Conservation (phyloP, 257 asterid genomes). For the Eucommia ulmoides region DNA sequence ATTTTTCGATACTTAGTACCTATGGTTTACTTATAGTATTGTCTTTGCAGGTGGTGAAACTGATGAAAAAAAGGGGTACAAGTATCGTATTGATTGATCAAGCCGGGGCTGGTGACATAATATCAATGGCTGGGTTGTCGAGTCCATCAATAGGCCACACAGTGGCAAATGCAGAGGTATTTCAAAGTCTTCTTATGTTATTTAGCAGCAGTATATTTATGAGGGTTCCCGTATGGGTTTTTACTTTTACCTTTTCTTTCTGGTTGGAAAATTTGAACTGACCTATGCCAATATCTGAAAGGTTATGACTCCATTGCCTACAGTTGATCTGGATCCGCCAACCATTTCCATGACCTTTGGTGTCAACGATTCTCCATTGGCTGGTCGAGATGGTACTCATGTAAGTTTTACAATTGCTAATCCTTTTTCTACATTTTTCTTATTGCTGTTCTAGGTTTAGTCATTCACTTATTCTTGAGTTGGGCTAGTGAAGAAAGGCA, state of each 20-base stretch:
- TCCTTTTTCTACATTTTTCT: neutral
- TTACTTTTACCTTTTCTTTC: too few species aligned
- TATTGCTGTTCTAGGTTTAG: neutral
- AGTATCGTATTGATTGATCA: constrained; percentile 56
- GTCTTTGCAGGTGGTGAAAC: constrained; percentile 64
- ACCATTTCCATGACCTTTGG: constrained; percentile 98
- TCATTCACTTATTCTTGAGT: neutral
- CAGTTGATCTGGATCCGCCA: constrained; percentile 95
- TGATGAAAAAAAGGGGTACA: constrained; percentile 91
- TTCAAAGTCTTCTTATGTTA: constrained; percentile 1
- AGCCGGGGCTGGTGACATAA: constrained; percentile 98
- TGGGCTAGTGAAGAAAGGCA: neutral
- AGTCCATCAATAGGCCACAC: constrained; percentile 94
- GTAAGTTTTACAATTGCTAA: constrained; percentile 39
- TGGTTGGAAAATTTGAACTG: neutral
- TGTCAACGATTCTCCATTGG: constrained; percentile 95
- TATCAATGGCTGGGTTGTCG: constrained; percentile 85
- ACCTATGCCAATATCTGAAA: constrained; percentile 16
- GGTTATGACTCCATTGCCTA: constrained; percentile 82
- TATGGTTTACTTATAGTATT: too few species aligned
- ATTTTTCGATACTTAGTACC: too few species aligned
- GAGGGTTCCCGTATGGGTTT: too few species aligned
- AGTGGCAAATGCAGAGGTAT: constrained; percentile 76
- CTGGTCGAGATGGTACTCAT: constrained; percentile 92
- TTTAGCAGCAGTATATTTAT: neutral